These are phyloP conservation scores for Silene coronaria DNA, from an alignment of 179 eudicot species.

Conservation along the genomic window DNA sequence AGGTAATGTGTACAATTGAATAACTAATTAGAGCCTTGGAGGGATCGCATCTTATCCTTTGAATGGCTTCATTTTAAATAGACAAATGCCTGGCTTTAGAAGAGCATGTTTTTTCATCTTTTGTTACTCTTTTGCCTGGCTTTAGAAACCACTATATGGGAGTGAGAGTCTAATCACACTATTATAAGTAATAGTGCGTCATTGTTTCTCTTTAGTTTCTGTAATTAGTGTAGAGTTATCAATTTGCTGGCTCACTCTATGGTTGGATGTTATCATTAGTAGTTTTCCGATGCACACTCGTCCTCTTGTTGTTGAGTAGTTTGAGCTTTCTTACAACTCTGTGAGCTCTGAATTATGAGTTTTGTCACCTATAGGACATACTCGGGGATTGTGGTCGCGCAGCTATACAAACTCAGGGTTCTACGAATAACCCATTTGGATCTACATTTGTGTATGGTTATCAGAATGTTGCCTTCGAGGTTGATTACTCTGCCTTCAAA, in stretches of 20 bases:
- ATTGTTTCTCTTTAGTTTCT: not conserved
- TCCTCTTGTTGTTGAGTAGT: not conserved
- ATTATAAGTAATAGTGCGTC: not conserved
- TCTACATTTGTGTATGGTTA: conserved; percentile 95
- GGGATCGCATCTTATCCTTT: conserved; percentile 1
- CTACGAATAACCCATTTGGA: conserved; percentile 88
- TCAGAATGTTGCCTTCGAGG: conserved; percentile 92
- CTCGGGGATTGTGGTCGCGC: conserved; percentile 95
- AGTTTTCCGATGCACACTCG: not conserved
- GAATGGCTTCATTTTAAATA: not conserved
- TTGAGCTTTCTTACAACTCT: not conserved
- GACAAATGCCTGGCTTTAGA: not conserved
- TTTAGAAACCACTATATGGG: not conserved
- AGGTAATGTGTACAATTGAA: conserved; percentile 40
- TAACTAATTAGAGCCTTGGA: not conserved
- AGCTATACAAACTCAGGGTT: conserved; percentile 96
- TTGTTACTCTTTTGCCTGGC: not conserved
- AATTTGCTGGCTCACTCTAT: not conserved
- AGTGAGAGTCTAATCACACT: not conserved
- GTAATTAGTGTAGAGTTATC: not conserved
- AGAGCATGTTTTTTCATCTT: not conserved
- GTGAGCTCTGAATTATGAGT: not conserved
- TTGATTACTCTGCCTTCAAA: conserved; percentile 20
- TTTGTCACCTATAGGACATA: conserved; percentile 53
- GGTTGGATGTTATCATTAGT: not conserved